These are phyloP conservation scores for Ogataea populi-albae DNA, from an alignment of 805 yeast species.

Conservation along the genomic window DNA sequence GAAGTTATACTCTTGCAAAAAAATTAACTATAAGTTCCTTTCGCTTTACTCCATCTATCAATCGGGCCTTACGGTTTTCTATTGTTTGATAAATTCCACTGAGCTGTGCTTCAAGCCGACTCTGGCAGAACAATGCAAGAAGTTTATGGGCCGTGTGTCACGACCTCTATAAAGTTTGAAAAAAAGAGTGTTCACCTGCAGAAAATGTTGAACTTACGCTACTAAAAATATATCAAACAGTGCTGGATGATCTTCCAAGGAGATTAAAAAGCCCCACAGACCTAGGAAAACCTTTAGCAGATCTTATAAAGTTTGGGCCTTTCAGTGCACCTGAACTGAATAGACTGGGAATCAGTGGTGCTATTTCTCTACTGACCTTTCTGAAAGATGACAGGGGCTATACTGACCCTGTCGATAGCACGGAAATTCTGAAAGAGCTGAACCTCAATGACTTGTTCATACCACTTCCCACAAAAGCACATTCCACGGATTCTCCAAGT, in stretches of 20 bases:
- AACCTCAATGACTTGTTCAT: background rate
- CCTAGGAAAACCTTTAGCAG: background rate
- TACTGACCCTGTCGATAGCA: background rate
- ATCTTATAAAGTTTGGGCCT: background rate
- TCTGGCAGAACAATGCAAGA: slow-evolving; percentile 5
- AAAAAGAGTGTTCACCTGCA: slow-evolving; percentile 22
- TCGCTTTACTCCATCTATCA: slow-evolving; percentile 23
- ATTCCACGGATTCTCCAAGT: no score
- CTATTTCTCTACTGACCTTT: slow-evolving; percentile 1
- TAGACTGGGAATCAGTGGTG: slow-evolving; percentile 1
- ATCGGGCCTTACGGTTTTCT: slow-evolving; percentile 19
- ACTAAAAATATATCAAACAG: slow-evolving; percentile 6
- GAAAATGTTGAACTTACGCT: slow-evolving; percentile 11
- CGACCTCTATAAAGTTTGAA: slow-evolving; percentile 9
- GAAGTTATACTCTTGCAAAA: slow-evolving; percentile 5
- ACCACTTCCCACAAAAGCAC: no score
- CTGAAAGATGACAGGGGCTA: background rate
- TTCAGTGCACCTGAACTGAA: slow-evolving; percentile 1
- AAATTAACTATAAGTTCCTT: slow-evolving; percentile 22
- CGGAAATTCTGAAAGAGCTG: background rate
- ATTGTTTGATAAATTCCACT: slow-evolving; percentile 19
- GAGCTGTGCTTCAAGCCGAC: slow-evolving; percentile 7
- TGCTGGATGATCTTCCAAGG: slow-evolving; percentile 4
- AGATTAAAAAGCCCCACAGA: slow-evolving; percentile 1
- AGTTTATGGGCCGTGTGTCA: slow-evolving; percentile 7